phyloP scores from a whole-genome alignment of 768 basidiomycete species.

The Sporobolomyces pararoseus region DNA sequence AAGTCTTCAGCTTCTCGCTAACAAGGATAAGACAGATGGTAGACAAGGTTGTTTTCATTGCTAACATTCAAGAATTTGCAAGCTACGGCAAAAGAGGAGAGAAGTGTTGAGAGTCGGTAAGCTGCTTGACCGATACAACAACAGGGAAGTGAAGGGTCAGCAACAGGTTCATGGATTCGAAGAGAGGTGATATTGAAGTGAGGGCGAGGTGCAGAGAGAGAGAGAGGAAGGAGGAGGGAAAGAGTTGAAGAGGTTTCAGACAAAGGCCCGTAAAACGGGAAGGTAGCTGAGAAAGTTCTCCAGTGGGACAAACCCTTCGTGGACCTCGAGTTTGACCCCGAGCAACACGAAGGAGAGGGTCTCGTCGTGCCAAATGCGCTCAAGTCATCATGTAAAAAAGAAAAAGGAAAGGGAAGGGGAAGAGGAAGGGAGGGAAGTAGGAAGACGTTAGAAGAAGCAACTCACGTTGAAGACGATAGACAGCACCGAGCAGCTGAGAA shows the following conservation, averaged over 20 bases:
- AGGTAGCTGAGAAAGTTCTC: conserved; percentile 30
- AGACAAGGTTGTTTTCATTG: too few species aligned
- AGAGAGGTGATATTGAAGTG: too few species aligned
- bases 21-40: too few species aligned
- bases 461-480: neutral
- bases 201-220: too few species aligned
- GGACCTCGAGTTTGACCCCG: neutral
- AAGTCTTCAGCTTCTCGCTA: too few species aligned
- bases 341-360: conserved; percentile 16
- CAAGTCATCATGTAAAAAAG: conserved; percentile 13
- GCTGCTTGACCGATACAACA: neutral
- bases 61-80: too few species aligned
- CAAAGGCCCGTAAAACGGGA: conserved; percentile 27
- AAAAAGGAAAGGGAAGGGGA: neutral
- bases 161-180: too few species aligned
- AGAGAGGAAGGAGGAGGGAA: neutral
- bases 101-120: too few species aligned
- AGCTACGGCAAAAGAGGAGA: too few species aligned
- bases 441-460: neutral
- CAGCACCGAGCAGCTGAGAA: too few species aligned
- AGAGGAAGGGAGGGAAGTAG: neutral
- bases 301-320: conserved; percentile 14
- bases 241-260: conserved; percentile 2
- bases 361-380: conserved; percentile 23
- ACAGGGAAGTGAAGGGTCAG: conserved; percentile 1